Evolutionary conservation across 495 filamentous ascomycete genomes (phyloP).

Genomic region (Podospora tetraspora): DNA sequence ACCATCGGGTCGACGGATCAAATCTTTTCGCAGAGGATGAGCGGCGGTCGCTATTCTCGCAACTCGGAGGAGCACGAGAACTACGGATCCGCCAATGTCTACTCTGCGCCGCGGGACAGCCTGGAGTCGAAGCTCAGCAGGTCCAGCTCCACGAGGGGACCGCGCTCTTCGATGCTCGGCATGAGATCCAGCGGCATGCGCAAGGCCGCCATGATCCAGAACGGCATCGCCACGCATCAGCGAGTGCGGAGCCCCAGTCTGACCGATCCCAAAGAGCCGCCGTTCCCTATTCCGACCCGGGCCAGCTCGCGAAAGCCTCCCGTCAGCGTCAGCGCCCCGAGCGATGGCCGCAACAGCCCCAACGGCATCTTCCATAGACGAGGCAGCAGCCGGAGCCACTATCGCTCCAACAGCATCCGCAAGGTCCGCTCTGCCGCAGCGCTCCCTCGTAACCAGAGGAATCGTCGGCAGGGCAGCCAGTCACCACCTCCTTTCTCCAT

Average conservation of each 20-base stretch:
- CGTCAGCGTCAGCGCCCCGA: slow-evolving; percentile 56
- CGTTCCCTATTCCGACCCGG: slow-evolving; percentile 86
- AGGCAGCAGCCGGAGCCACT: slow-evolving; percentile 37
- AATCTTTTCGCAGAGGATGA: slow-evolving; percentile 19
- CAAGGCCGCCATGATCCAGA: slow-evolving; percentile 68
- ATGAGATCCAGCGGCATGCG: slow-evolving; percentile 45
- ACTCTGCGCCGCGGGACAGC: slow-evolving; percentile 19
- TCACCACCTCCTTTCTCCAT: slow-evolving; percentile 63
- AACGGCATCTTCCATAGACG: slow-evolving; percentile 45
- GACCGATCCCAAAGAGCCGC: slow-evolving; percentile 58
- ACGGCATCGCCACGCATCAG: slow-evolving; percentile 65
- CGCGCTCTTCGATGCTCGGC: slow-evolving; percentile 28
- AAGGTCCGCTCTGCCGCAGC: slow-evolving; percentile 78
- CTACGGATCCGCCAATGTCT: slow-evolving; percentile 27
- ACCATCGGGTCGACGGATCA: slow-evolving; percentile 33
- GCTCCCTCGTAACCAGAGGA: slow-evolving; percentile 48
- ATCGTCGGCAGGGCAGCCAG: slow-evolving; percentile 49
- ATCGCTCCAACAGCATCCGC: slow-evolving; percentile 57
- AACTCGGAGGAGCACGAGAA: slow-evolving; percentile 21
- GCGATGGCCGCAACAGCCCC: slow-evolving; percentile 75
- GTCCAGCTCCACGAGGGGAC: slow-evolving; percentile 28
- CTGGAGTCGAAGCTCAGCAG: slow-evolving; percentile 30
- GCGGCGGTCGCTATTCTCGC: slow-evolving; percentile 23
- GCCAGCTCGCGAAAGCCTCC: slow-evolving; percentile 78
- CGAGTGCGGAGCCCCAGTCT: slow-evolving; percentile 73